Conservation (phyloP, 805 yeast species). For the Komagataella phaffii region DNA sequence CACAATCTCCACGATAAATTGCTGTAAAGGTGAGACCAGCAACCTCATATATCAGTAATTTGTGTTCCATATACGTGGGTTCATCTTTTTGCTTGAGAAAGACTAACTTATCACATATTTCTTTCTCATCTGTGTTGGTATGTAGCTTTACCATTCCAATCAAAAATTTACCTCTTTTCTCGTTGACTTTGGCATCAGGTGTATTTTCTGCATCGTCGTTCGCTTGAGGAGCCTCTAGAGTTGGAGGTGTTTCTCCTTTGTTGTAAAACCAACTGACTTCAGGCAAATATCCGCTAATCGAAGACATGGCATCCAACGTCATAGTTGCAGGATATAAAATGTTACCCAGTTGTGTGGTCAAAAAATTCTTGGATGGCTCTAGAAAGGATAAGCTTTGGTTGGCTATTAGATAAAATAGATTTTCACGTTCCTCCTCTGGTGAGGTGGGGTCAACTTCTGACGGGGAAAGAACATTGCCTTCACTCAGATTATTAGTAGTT, state of each 20-base stretch:
- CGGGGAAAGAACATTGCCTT: constrained; percentile 5
- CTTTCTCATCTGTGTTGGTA: constrained; percentile 6
- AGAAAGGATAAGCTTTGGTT: constrained; percentile 15
- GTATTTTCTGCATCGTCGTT: background rate
- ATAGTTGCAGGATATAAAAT: constrained; percentile 16
- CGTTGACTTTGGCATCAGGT: background rate
- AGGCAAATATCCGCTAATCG: constrained; percentile 6
- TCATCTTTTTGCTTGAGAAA: background rate
- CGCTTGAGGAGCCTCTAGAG: background rate
- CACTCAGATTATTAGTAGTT: constrained; percentile 6
- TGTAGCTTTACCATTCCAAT: constrained; percentile 12
- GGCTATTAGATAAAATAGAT: constrained; percentile 10
- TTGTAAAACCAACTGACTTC: background rate
- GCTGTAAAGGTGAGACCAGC: constrained; percentile 15
- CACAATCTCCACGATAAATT: constrained; percentile 4
- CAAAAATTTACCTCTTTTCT: constrained; percentile 11
- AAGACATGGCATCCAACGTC: constrained; percentile 13
- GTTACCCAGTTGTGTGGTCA: constrained; percentile 13
- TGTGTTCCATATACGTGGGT: background rate
- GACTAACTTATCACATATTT: constrained; percentile 4
- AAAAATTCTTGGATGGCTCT: constrained; percentile 12
- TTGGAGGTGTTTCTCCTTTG: background rate
- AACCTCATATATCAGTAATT: constrained; percentile 15
- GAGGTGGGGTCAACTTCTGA: constrained; percentile 13
- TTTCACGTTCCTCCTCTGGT: constrained; percentile 9